Conservation (phyloP, 2,329 filamentous ascomycete genomes). For the Salinomyces thailandicus region DNA sequence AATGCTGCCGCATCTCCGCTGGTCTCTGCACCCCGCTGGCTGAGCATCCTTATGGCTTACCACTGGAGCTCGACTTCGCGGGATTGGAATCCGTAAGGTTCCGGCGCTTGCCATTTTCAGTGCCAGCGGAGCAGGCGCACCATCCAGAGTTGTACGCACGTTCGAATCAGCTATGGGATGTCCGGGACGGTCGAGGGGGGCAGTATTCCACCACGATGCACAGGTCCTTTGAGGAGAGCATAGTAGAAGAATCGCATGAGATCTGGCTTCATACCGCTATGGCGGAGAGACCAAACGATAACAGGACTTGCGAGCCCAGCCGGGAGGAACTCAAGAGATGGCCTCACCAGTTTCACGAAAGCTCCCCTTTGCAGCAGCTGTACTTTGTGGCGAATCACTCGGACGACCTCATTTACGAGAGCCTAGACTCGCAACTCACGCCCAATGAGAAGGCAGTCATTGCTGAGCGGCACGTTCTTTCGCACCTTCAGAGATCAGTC, state of each 20-base stretch:
- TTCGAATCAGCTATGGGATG: background rate
- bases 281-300: too few relatives aligned
- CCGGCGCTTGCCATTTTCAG: conserved; percentile 28
- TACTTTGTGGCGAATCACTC: conserved; percentile 6
- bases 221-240: too few relatives aligned
- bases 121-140: background rate
- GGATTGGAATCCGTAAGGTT: conserved; percentile 34
- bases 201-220: conserved; percentile 15
- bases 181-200: conserved; percentile 20
- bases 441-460: background rate
- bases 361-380: conserved; percentile 3
- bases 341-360: too few relatives aligned
- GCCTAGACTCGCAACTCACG: background rate
- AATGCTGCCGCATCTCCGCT: conserved; percentile 31
- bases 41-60: conserved; percentile 12
- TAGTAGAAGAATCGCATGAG: conserved; percentile 6
- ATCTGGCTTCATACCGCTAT: too few relatives aligned
- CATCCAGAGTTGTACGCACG: background rate
- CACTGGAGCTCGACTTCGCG: conserved; percentile 16
- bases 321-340: too few relatives aligned
- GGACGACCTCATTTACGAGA: conserved; percentile 15
- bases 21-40: conserved; percentile 10
- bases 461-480: conserved; percentile 3
- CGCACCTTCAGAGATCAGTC: conserved; percentile 7
- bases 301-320: too few relatives aligned